These are phyloP conservation scores for Prunus campanulata DNA, from an alignment of 306 rosid genomes.

Conservation along the genomic window DNA sequence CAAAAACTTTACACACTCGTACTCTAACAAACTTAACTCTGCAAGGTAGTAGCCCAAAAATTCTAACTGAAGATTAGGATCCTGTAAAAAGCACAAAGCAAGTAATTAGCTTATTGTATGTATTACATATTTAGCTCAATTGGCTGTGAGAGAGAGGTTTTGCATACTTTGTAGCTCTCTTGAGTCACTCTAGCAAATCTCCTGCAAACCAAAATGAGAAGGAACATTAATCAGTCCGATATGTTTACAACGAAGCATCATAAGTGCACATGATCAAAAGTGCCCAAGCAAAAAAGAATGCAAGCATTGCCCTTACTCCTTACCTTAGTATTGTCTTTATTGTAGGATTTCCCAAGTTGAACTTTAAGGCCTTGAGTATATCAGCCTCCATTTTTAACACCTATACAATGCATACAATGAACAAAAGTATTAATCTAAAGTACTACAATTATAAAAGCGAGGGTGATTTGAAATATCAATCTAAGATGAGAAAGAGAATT, in stretches of 20 bases:
- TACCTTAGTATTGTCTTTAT: conserved; percentile 77
- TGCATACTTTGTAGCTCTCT: conserved; percentile 53
- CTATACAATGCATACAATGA: conserved; percentile 29
- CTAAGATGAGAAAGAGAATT: background rate
- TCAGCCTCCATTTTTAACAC: conserved; percentile 87
- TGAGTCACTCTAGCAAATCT: conserved; percentile 56
- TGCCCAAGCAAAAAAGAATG: background rate
- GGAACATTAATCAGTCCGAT: conserved; percentile 7
- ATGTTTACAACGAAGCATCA: background rate
- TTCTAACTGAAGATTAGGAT: conserved; percentile 59
- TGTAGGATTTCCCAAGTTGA: conserved; percentile 88
- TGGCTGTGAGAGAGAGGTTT: background rate
- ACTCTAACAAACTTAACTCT: conserved; percentile 86
- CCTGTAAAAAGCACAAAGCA: conserved; percentile 35
- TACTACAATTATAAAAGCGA: background rate
- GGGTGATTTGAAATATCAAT: background rate
- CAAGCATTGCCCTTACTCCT: background rate
- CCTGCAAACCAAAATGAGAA: conserved; percentile 41
- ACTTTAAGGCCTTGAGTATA: conserved; percentile 58
- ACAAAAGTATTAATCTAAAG: background rate
- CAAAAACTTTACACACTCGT: conserved; percentile 60
- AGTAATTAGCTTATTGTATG: conserved; percentile 14
- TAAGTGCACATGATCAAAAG: background rate
- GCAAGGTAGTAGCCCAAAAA: conserved; percentile 76
- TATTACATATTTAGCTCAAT: background rate